Percentiles rank a stretch among this genome's conserved stretches.
Conservation (phyloP, 2,329 filamentous ascomycete genomes). For the Rutstroemia sp. region DNA sequence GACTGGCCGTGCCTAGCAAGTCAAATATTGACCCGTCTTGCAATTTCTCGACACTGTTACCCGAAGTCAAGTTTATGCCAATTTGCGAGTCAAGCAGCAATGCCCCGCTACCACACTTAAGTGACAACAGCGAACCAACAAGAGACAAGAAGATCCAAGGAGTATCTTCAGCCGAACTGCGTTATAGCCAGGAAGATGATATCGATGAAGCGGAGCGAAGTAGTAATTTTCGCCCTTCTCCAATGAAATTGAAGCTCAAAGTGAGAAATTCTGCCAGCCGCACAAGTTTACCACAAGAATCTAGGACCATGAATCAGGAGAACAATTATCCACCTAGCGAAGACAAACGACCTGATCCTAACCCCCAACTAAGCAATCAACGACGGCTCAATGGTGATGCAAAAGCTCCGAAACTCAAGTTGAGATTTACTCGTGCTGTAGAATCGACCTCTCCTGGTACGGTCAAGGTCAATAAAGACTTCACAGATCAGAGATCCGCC, state of each 20-base stretch:
- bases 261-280: constrained; percentile 10
- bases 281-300: constrained; percentile 14
- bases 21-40: constrained; percentile 8
- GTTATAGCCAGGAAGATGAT: neutral
- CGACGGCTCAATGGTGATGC: constrained; percentile 2
- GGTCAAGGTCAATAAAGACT: constrained; percentile 23
- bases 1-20: constrained; percentile 1
- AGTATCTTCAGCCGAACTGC: neutral
- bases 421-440: constrained; percentile 26
- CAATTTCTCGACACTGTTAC: constrained; percentile 10
- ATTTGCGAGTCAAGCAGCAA: neutral
- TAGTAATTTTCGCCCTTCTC: constrained; percentile 3
- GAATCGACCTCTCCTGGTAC: constrained; percentile 23
- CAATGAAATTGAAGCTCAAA: constrained; percentile 19
- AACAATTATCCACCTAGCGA: constrained; percentile 11
- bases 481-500: constrained; percentile 13
- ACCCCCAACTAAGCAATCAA: constrained; percentile 4
- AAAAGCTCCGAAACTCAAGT: constrained; percentile 22
- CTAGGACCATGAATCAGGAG: constrained; percentile 19
- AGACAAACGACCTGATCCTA: constrained; percentile 4
- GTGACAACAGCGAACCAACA: neutral
- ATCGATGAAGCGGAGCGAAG: neutral
- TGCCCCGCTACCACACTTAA: too few species aligned
- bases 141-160: neutral
- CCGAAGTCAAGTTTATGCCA: neutral